Conservation (phyloP, 2,329 filamentous ascomycete genomes). For the Celoporthe dispersa region DNA sequence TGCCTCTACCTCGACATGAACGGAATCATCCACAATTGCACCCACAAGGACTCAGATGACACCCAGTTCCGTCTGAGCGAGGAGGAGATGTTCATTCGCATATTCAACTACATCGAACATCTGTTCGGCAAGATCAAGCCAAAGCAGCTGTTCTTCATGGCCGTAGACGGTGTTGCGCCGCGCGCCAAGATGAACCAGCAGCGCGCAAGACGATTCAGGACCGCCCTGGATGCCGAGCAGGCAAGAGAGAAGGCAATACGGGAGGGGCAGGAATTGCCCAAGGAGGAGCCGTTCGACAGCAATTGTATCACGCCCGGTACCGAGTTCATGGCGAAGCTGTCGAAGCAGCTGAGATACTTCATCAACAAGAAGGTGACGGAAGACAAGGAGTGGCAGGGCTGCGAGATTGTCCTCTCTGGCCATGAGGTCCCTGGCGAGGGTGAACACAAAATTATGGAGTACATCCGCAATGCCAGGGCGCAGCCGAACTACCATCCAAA, state of each 20-base stretch:
- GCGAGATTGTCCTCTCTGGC: conserved; percentile 93
- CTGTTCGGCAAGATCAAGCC: conserved; percentile 98
- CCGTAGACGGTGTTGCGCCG: conserved; percentile 95
- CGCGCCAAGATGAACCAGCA: conserved; percentile 99
- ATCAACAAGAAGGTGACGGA: conserved; percentile 98
- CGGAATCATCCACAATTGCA: conserved; percentile 99
- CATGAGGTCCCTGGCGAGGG: conserved; percentile 98
- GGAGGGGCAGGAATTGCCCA: conserved; percentile 90
- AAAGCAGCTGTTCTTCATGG: conserved; percentile 99
- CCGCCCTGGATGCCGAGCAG: conserved; percentile 85
- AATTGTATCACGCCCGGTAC: conserved; percentile 98
- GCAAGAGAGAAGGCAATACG: conserved; percentile 90
- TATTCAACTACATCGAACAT: conserved; percentile 99
- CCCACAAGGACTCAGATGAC: conserved; percentile 93
- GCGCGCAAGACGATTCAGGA: conserved; percentile 91
- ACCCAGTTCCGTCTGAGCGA: conserved; percentile 91
- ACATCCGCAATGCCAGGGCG: conserved; percentile 95
- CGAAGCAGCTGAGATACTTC: conserved; percentile 94
- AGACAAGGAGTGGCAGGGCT: conserved; percentile 95
- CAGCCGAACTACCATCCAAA: conserved; percentile 93
- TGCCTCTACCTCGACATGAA: conserved; percentile 99
- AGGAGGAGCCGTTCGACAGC: conserved; percentile 95
- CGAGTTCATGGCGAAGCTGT: conserved; percentile 96
- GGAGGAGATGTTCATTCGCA: conserved; percentile 99
- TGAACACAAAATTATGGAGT: conserved; percentile 99